A percentile compares a stretch with the other conserved stretches of the same genome.
Evolutionary conservation across 129 eudicot genomes (phyloP).

Genomic region (Chrysanthemum makinoi): DNA sequence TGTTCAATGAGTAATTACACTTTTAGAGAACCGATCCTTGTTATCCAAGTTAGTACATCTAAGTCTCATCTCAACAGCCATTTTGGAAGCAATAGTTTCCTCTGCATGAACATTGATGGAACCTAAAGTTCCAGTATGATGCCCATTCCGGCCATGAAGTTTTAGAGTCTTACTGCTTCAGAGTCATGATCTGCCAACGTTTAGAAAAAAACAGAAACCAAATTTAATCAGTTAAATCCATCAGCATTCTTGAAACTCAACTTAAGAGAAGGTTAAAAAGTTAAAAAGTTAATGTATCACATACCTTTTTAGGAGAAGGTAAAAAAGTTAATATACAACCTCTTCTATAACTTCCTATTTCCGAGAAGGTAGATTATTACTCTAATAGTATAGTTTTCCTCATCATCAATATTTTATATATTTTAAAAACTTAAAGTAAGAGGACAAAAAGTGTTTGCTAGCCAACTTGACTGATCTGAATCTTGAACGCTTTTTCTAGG

Average conservation of each 20-base stretch:
- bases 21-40: constrained; percentile 85
- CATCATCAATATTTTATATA: background rate
- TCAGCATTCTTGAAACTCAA: background rate
- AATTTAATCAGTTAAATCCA: background rate
- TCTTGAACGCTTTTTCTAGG: too few species aligned
- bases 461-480: too few species aligned
- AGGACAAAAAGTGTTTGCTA: too few species aligned
- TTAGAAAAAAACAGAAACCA: background rate
- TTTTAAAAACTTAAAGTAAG: background rate
- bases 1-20: constrained; percentile 48
- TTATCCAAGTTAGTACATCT: constrained; percentile 68
- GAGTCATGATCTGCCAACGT: constrained; percentile 72
- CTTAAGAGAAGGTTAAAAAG: background rate
- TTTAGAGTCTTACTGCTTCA: constrained; percentile 59
- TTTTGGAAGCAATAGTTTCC: constrained; percentile 74
- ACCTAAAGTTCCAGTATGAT: constrained; percentile 49
- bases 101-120: constrained; percentile 77
- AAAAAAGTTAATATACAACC: background rate
- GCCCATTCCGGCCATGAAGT: constrained; percentile 51
- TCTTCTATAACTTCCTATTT: too few species aligned
- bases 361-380: background rate
- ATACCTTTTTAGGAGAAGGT: background rate
- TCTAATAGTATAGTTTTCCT: background rate
- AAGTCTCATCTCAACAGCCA: constrained; percentile 67
- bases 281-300: background rate